These are phyloP conservation scores for Rhynchosporium secalis DNA, from an alignment of 2,329 filamentous ascomycete species.

Conservation along the genomic window DNA sequence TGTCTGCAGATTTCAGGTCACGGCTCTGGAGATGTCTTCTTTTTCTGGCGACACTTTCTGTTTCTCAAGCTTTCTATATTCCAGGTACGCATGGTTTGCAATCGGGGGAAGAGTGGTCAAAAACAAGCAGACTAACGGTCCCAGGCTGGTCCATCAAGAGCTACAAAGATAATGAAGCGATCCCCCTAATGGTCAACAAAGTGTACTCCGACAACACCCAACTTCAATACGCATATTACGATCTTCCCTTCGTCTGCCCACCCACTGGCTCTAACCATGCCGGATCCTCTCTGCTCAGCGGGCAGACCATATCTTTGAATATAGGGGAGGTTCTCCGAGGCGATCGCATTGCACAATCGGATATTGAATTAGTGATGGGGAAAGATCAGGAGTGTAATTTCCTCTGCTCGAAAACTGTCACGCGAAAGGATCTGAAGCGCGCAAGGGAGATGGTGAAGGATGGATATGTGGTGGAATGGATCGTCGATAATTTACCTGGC, in stretches of 20 bases:
- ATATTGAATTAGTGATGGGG: conserved; percentile 78
- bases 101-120: neutral
- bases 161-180: conserved; percentile 72
- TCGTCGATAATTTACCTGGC: conserved; percentile 86
- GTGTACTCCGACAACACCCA: conserved; percentile 87
- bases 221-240: conserved; percentile 88
- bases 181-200: conserved; percentile 89
- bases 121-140: conserved; percentile 6
- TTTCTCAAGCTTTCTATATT: conserved; percentile 74
- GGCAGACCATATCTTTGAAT: conserved; percentile 77
- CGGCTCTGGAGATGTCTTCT: conserved; percentile 48
- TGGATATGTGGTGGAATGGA: conserved; percentile 89
- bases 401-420: conserved; percentile 69
- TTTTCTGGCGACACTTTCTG: conserved; percentile 49
- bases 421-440: conserved; percentile 62
- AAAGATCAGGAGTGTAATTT: conserved; percentile 71
- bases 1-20: conserved; percentile 35
- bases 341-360: conserved; percentile 80
- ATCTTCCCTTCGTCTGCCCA: conserved; percentile 84
- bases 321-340: conserved; percentile 85
- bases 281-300: conserved; percentile 69
- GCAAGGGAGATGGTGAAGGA: conserved; percentile 72
- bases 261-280: conserved; percentile 67
- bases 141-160: conserved; percentile 80
- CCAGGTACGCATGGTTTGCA: conserved; percentile 58